Base-by-base conservation (phyloP, 352 stramenopile species). In the Pythium myriotylum region DNA sequence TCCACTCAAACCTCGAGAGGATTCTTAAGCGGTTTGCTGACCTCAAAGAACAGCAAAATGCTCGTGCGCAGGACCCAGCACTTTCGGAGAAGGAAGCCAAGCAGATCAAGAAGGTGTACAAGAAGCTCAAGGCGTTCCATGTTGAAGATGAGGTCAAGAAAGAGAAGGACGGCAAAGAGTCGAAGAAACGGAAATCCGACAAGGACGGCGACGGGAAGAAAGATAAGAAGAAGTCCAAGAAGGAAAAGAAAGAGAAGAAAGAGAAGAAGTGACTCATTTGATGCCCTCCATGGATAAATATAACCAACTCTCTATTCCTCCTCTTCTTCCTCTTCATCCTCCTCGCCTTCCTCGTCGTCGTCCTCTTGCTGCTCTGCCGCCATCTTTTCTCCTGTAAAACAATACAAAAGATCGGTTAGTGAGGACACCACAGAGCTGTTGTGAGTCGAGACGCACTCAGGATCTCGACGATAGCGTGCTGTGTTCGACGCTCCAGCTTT, bases 61-160 rank as follows among this genome's bases (percentile, higher is more conserved):
- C 61, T 17, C 78, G 72, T 9, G 67, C 64, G 13, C 64, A 77
- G 10, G 72, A 74, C 29, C 52, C 81, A 12, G 70, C 70, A 10
- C 59, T 69, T 20, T 72, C 68, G 2, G 66, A 79, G 3, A 69
- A 68, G 32, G 72, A 74, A 33, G 72, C 50, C 26, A 91, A 91
- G 57, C 62, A 92, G 64, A 73, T 95, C 35, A 95, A 95, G 54
- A 64, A 77, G 13, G 73, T 91, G 22, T 95, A 95, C 72, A 95
- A 95, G 70, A 91, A 89, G 62, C 81, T 95, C n/a, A 94, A 94
- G 73, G 65, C 71, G 16, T 94, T 95, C 59, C 72, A 92, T 59
- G 68, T 84, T 14, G 81, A 91, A 2, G 74, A 89, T 68, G 49
- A 59, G 22, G 59, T 69, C 37, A 82, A 88, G 55, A 75, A 88